These are phyloP conservation scores for Xylaria sp. DNA, from an alignment of 2,329 filamentous ascomycete species.

Conservation along the genomic window DNA sequence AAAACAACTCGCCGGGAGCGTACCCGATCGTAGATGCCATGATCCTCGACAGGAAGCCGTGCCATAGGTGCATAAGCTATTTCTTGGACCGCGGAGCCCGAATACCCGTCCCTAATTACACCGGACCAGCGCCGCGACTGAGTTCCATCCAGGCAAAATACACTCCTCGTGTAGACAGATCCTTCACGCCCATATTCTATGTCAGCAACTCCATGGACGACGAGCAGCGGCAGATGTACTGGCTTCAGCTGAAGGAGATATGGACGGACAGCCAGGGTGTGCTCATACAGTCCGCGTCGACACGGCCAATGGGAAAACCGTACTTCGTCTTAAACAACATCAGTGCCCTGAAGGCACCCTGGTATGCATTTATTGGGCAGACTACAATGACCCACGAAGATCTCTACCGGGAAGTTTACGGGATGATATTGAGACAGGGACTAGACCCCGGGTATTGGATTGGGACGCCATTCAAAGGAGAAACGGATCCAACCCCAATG, in stretches of 20 bases:
- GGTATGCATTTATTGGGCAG: conserved; percentile 41
- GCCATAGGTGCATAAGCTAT: conserved; percentile 38
- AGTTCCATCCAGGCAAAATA: conserved; percentile 40
- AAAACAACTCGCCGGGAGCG: conserved; percentile 39
- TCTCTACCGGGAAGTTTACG: conserved; percentile 40
- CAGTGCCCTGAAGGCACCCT: conserved; percentile 37
- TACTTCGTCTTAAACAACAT: conserved; percentile 38
- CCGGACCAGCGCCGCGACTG: conserved; percentile 15
- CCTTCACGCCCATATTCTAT: conserved; percentile 41
- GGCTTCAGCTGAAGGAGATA: conserved; percentile 38
- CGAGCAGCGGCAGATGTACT: conserved; percentile 28
- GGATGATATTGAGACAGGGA: conserved; percentile 36
- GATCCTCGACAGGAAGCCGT: conserved; percentile 38
- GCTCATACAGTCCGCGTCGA: conserved; percentile 27
- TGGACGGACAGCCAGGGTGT: conserved; percentile 31
- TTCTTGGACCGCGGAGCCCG: too few relatives aligned
- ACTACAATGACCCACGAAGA: conserved; percentile 41
- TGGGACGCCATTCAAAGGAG: too few relatives aligned
- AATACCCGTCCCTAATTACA: too few relatives aligned
- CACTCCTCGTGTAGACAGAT: conserved; percentile 39
- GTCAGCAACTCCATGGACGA: conserved; percentile 34
- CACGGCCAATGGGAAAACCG: conserved; percentile 33
- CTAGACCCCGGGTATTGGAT: conserved; percentile 39
- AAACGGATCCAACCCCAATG: too few relatives aligned
- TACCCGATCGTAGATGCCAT: conserved; percentile 42